Evolutionary conservation across 257 asterid species (phyloP).

Genomic region (Solanum clarkiae): DNA sequence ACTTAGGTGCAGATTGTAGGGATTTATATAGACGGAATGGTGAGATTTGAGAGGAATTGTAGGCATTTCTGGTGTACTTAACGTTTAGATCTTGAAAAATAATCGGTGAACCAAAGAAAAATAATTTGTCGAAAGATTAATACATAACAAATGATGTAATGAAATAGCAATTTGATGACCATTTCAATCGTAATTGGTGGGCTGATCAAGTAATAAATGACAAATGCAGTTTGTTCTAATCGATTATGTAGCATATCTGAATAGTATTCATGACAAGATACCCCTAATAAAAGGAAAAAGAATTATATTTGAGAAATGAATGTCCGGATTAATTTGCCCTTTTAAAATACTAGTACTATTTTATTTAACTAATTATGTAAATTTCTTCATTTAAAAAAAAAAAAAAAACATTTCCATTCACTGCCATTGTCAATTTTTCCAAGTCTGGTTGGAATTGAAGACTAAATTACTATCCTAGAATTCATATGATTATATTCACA

Average conservation of each 20-base stretch:
- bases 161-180: neutral
- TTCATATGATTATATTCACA: neutral
- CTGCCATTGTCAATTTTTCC: neutral
- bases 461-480: neutral
- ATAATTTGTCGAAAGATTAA: neutral
- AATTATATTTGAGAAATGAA: no score
- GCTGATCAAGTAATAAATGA: no score
- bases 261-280: no score
- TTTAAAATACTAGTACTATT: no score
- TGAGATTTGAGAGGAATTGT: constrained; percentile 6
- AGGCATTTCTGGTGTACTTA: neutral
- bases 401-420: neutral
- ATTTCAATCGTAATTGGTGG: neutral
- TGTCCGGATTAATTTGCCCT: no score
- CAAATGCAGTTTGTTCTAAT: no score
- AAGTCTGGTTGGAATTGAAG: neutral
- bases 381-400: no score
- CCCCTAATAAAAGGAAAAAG: no score
- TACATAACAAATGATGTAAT: neutral
- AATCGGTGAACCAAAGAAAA: neutral
- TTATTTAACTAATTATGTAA: no score
- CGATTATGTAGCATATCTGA: no score
- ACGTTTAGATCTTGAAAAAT: neutral
- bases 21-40: constrained; percentile 20
- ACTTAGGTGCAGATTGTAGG: neutral